phyloP scores from a whole-genome alignment of 441 rosid species.

The Mallotus japonicus region DNA sequence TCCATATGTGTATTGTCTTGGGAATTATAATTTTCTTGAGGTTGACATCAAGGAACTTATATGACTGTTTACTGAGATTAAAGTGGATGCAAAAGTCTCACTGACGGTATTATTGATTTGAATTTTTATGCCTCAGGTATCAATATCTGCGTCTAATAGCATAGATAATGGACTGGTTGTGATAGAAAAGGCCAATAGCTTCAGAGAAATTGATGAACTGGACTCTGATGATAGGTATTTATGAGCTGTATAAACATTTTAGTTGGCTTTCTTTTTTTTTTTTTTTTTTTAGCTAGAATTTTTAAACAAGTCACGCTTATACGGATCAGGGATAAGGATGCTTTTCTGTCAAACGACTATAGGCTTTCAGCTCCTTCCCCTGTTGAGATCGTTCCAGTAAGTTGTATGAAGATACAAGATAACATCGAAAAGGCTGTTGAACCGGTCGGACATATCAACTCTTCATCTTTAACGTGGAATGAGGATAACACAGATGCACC shows the following conservation, averaged over 20 bases:
- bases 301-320: conserved; percentile 19
- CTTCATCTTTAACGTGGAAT: conserved; percentile 53
- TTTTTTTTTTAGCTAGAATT: conserved; percentile 9
- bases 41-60: not conserved
- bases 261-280: conserved; percentile 13
- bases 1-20: too few species aligned
- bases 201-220: conserved; percentile 30
- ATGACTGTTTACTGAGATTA: too few species aligned
- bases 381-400: conserved; percentile 37
- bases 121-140: conserved; percentile 42
- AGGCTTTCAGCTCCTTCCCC: conserved; percentile 29
- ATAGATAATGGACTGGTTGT: conserved; percentile 46
- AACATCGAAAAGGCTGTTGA: conserved; percentile 34
- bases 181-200: conserved; percentile 46
- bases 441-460: conserved; percentile 28
- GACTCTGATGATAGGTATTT: conserved; percentile 53
- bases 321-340: conserved; percentile 51
- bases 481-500: conserved; percentile 68
- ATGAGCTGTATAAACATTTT: conserved; percentile 17
- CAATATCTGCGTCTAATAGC: conserved; percentile 47
- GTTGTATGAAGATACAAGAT: conserved; percentile 29
- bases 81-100: too few species aligned
- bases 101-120: not conserved
- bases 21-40: not conserved
- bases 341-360: conserved; percentile 38